These are phyloP conservation scores for Alternaria tenuissima DNA, from an alignment of 2,329 filamentous ascomycete species.

Conservation along the genomic window DNA sequence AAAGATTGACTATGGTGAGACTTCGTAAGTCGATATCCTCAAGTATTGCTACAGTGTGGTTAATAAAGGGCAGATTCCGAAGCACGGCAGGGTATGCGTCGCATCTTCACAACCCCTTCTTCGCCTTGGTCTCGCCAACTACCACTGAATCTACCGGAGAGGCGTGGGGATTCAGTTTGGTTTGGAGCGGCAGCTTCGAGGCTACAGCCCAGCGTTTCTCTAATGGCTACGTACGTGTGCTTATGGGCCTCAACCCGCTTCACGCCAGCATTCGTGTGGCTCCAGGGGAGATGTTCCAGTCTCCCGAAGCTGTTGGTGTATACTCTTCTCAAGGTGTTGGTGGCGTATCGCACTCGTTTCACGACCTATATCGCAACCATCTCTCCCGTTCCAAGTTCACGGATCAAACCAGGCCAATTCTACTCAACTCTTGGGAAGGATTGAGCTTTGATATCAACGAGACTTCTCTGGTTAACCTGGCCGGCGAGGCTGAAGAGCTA, in stretches of 20 bases:
- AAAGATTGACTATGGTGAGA: constrained; percentile 64
- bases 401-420: constrained; percentile 60
- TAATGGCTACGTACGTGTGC: constrained; percentile 67
- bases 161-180: constrained; percentile 70
- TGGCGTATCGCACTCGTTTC: constrained; percentile 69
- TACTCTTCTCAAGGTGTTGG: constrained; percentile 68
- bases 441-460: constrained; percentile 67
- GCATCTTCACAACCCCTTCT: constrained; percentile 71
- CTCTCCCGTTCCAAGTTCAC: constrained; percentile 67
- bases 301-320: constrained; percentile 69
- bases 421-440: constrained; percentile 74
- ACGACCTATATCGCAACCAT: constrained; percentile 68
- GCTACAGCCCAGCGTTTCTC: constrained; percentile 70
- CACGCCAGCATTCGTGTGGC: constrained; percentile 67
- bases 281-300: constrained; percentile 65
- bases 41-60: background rate
- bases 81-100: constrained; percentile 70
- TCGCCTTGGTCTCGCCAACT: constrained; percentile 63
- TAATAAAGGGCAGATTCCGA: constrained; percentile 60
- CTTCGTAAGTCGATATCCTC: constrained; percentile 25
- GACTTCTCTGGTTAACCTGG: constrained; percentile 63
- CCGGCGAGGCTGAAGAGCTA: constrained; percentile 64
- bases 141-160: constrained; percentile 69
- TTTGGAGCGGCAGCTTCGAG: constrained; percentile 70
- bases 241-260: constrained; percentile 67